A percentile compares a stretch with the other conserved stretches of the same genome.
These are phyloP conservation scores for Spergularia azorica DNA, from an alignment of 179 eudicot species.

Conservation along the genomic window DNA sequence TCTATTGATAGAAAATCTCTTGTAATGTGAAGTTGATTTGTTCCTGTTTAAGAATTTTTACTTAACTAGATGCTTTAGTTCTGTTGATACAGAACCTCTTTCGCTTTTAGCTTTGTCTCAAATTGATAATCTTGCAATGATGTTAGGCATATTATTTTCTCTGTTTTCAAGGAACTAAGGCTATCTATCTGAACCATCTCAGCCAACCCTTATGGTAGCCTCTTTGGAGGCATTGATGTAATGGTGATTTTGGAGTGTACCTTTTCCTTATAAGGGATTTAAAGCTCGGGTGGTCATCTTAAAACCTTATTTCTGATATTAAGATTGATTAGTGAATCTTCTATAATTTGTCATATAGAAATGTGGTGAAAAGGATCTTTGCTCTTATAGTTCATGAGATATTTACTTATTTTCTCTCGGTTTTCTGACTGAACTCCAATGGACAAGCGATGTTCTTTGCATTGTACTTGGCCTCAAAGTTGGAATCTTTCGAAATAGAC, in stretches of 20 bases:
- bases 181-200: background rate
- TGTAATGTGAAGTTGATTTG: background rate
- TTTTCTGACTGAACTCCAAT: background rate
- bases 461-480: background rate
- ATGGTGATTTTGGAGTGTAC: background rate
- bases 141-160: background rate
- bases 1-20: too few species aligned
- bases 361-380: background rate
- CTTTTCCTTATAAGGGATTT: background rate
- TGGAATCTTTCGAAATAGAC: background rate
- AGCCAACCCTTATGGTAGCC: background rate
- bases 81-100: too few species aligned
- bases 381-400: background rate
- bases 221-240: background rate
- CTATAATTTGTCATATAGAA: background rate
- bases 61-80: background rate
- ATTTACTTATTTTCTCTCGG: background rate
- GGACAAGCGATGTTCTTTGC: background rate
- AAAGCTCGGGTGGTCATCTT: background rate
- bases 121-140: background rate
- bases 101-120: too few species aligned
- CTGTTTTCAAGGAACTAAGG: background rate
- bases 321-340: background rate
- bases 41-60: background rate
- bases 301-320: background rate